phyloP scores from a whole-genome alignment of 2,329 filamentous ascomycete species.

The Boeremia lycopersici region DNA sequence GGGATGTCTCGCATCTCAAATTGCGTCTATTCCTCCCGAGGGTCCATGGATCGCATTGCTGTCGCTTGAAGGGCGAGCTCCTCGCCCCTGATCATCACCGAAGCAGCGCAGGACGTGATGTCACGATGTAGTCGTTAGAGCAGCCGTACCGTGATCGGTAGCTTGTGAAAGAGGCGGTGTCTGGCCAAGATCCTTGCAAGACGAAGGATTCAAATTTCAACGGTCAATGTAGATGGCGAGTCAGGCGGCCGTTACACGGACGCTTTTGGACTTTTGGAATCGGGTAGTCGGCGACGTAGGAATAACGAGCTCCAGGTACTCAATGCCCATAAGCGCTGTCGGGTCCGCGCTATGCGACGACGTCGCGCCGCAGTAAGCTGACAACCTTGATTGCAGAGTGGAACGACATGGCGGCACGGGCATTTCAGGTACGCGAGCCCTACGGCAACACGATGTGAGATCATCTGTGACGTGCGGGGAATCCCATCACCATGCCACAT shows the following conservation, averaged over 20 bases:
- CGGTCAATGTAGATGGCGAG: conserved; percentile 25
- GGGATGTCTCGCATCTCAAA: conserved; percentile 29
- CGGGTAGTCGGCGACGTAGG: conserved; percentile 6
- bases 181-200: conserved; percentile 10
- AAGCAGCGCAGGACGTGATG: not conserved
- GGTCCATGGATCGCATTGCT: conserved; percentile 1
- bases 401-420: conserved; percentile 24
- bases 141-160: not conserved
- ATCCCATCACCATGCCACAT: conserved; percentile 10
- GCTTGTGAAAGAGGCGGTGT: conserved; percentile 7
- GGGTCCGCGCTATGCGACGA: conserved; percentile 31
- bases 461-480: conserved; percentile 28
- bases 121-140: not conserved
- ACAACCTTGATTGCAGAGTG: conserved; percentile 11
- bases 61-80: conserved; percentile 3
- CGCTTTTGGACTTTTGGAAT: not conserved
- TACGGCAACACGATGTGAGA: conserved; percentile 7
- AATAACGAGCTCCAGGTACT: not conserved
- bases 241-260: conserved; percentile 17
- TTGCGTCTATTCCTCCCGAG: conserved; percentile 14
- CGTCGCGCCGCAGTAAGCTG: conserved; percentile 23
- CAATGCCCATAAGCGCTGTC: conserved; percentile 20
- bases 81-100: conserved; percentile 13
- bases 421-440: conserved; percentile 15
- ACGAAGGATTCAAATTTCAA: conserved; percentile 28